phyloP scores from a whole-genome alignment of 805 yeast species.

The Tetrapisispora fleetii region DNA sequence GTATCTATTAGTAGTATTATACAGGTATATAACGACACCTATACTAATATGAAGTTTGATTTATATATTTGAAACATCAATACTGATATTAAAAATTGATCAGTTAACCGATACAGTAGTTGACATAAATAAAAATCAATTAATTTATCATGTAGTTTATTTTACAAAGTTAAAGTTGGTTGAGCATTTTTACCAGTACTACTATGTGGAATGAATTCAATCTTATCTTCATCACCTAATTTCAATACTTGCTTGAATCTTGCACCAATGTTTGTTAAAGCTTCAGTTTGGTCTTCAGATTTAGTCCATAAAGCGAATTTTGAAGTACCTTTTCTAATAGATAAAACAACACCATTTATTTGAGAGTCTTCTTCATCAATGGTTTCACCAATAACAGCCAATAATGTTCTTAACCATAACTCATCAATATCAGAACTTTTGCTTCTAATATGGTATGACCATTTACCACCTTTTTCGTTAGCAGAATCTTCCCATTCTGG shows the following conservation, averaged over 20 bases:
- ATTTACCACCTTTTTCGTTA: constrained; percentile 88
- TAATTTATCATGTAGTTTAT: neutral
- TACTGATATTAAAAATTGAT: neutral
- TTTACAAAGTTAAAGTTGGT: constrained; percentile 28
- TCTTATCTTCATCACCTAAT: constrained; percentile 59
- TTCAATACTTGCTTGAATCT: constrained; percentile 78
- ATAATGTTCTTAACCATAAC: constrained; percentile 81
- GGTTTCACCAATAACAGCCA: constrained; percentile 91
- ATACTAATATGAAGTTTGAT: neutral
- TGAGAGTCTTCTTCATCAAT: constrained; percentile 75
- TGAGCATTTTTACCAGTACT: constrained; percentile 27
- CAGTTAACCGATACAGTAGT: neutral
- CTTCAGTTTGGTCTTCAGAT: constrained; percentile 53
- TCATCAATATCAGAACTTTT: constrained; percentile 65
- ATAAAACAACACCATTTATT: constrained; percentile 89
- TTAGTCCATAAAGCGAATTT: constrained; percentile 92
- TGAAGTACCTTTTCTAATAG: constrained; percentile 71
- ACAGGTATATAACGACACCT: neutral
- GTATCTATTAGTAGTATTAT: constrained; percentile 1
- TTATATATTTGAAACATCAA: neutral
- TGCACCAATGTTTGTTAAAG: constrained; percentile 69
- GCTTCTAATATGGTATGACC: constrained; percentile 70
- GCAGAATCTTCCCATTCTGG: constrained; percentile 98
- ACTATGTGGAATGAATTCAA: constrained; percentile 52
- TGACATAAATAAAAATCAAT: neutral